Evolutionary conservation across 352 stramenopile species (phyloP).

Genomic region (Pythium periplocum): DNA sequence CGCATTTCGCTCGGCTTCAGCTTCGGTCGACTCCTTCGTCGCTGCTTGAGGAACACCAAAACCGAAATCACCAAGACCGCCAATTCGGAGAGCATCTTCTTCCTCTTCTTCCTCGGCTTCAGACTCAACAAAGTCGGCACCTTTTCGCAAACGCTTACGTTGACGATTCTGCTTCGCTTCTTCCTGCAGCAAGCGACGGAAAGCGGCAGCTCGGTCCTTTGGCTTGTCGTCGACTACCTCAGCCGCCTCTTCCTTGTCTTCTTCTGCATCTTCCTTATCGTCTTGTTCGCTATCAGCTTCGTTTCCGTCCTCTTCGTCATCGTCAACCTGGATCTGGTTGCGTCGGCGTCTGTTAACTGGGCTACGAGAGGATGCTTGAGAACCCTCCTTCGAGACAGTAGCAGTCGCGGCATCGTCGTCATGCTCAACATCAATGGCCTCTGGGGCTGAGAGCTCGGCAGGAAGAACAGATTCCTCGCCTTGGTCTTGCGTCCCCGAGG

Average conservation of each 20-base stretch:
- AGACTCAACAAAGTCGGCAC: constrained; percentile 64
- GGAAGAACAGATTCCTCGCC: no score
- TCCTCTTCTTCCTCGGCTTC: constrained; percentile 86
- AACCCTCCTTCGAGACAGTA: no score
- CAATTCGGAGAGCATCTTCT: constrained; percentile 78
- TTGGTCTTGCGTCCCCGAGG: no score
- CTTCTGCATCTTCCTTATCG: constrained; percentile 16
- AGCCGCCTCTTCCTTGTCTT: constrained; percentile 7
- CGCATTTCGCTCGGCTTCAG: constrained; percentile 68
- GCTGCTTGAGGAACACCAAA: constrained; percentile 69
- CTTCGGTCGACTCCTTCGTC: constrained; percentile 69
- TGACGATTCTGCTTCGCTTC: constrained; percentile 49
- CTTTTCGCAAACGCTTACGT: constrained; percentile 52
- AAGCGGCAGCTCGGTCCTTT: constrained; percentile 68
- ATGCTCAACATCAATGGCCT: no score
- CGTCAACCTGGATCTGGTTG: constrained; percentile 31
- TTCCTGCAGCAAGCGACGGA: constrained; percentile 52
- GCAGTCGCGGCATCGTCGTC: no score
- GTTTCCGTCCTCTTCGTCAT: constrained; percentile 28
- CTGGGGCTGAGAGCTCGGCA: no score
- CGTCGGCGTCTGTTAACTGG: constrained; percentile 12
- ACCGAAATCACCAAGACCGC: constrained; percentile 77
- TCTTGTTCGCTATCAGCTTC: constrained; percentile 8
- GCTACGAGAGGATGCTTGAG: no score
- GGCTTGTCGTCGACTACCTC: constrained; percentile 7